Base-by-base conservation (phyloP, 1,284 basidiomycete species). In the Ganoderma lucidum region DNA sequence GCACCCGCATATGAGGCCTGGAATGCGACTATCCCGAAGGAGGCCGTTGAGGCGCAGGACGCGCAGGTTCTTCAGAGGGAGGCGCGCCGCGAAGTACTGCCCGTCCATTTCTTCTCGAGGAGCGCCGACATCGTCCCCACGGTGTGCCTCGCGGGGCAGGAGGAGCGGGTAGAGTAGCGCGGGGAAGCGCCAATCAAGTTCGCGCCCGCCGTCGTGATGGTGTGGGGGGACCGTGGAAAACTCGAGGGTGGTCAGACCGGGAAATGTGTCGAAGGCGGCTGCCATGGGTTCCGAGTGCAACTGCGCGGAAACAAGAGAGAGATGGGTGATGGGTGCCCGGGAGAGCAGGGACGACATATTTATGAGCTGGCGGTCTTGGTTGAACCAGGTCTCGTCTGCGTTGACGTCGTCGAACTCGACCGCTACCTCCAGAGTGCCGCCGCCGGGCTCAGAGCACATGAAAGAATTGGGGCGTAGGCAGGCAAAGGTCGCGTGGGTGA, bases 291-390 rank as follows among this genome's bases (percentile, higher is more conserved):
- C 30, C 14, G 32, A 56, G 32, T 56, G 6, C 53, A 56, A 28
- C 1, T 10, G 14, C 30, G 28, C 30, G 6, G 53, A 56, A 17
- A 17, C 12, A 30, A 56, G 53, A 6, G 53, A 32, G 30, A 56
- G 30, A 23, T 56, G 53, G 5, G 53, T 56, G 30, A 56, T 6
- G 2, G 32, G 53, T 8, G 53, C 53, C 28, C 53, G 32, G 14
- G 53, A 30, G 30, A 56, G 53, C 30, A 56, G 53, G 30, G 2
- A 35, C 12, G 30, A 32, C 53, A 56, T 35, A 30, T 56, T 30
- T 30, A 17, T 6, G 53, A 56, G 53, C 53, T 56, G 53, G 5
- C 30, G 53, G 53, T 56, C 53, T 35, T 56, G 53, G 30, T 56
- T 17, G 53, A 56, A 35, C 53, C 30, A 32, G 10, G 3, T 28